Base-by-base conservation (phyloP, 83 land plant genomes). In the Diphasiastrum complanatum region DNA sequence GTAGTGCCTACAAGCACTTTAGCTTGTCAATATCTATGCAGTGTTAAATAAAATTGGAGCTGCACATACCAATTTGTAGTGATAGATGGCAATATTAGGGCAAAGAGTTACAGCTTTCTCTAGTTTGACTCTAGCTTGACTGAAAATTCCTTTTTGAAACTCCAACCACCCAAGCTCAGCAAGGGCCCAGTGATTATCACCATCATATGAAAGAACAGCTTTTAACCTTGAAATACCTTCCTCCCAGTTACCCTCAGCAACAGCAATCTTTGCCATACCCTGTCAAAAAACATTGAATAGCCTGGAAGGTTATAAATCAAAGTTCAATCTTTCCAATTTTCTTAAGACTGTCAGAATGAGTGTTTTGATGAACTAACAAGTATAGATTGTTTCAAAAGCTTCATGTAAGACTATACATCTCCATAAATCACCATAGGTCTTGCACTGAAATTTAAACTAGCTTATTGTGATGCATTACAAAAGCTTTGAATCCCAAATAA, bases 81-180 rank as follows among this genome's bases (percentile, higher is more conserved):
- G 78, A 51, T 75, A 70, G 35, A 47, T 64, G 33, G 78, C 67
- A 34, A 31, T 43, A 20, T 45, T 36, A 8, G 69, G 60, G 10
- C 53, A 35, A 5, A 37, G 4, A 43, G 35, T 58, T 43, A 75
- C 78, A 45, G 78, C 78, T 65, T 70, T 49, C 45, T 49, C 65
- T 30, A 75, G 41, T 25, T 38, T 31, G 23, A n/a, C 37, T 41
- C 33, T 28, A 59, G 74, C 69, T 57, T 75, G 14, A 16, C 64
- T 65, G 43, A 64, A 31, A 59, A 55, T 11, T 2, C 59, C 67
- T 23, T 64, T 41, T 46, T 70, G 48, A 46, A 60, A 75, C 16
- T 29, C 75, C 64, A 75, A 33, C 74, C 74, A 75, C 47, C 75
- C 78, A 58, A 40, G 69, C 47, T 75, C 78, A 2, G 75, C 74